Conservation (phyloP, 192 early-diverging fungal genomes). For the Lobosporangium transversale region DNA sequence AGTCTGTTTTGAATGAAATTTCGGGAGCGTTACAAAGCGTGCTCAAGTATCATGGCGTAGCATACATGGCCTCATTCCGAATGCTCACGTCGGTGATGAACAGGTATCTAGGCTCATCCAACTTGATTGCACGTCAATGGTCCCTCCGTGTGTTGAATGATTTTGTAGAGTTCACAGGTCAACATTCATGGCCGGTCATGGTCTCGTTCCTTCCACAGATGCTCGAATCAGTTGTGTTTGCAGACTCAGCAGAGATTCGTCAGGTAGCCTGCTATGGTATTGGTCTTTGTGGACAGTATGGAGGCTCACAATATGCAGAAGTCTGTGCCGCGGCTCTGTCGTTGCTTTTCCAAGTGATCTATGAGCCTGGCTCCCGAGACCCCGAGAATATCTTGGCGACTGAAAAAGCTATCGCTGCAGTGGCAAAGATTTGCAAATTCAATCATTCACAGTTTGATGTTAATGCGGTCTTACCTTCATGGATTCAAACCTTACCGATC, state of each 20-base stretch:
- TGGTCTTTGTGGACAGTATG: slow-evolving; percentile 88
- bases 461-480: slow-evolving; percentile 68
- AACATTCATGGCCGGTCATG: slow-evolving; percentile 70
- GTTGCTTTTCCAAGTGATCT: slow-evolving; percentile 75
- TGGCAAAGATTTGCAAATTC: slow-evolving; percentile 87
- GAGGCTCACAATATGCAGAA: slow-evolving; percentile 83
- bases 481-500: slow-evolving; percentile 87
- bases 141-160: slow-evolving; percentile 92
- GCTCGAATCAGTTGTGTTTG: slow-evolving; percentile 59
- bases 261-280: slow-evolving; percentile 95
- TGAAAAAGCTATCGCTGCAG: slow-evolving; percentile 91
- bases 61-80: slow-evolving; percentile 84
- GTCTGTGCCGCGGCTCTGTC: slow-evolving; percentile 77
- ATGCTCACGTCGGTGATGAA: slow-evolving; percentile 76
- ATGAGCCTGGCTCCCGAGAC: slow-evolving; percentile 67
- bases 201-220: slow-evolving; percentile 75
- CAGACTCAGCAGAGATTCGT: slow-evolving; percentile 73
- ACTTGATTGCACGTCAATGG: slow-evolving; percentile 84
- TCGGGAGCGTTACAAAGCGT: slow-evolving; percentile 81
- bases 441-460: slow-evolving; percentile 69
- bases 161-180: slow-evolving; percentile 91
- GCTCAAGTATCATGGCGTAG: slow-evolving; percentile 75
- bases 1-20: slow-evolving; percentile 83
- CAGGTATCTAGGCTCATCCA: slow-evolving; percentile 57
- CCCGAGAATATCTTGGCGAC: slow-evolving; percentile 85